These are phyloP conservation scores for Sambucus nigra DNA, from an alignment of 129 eudicot species.

Conservation along the genomic window DNA sequence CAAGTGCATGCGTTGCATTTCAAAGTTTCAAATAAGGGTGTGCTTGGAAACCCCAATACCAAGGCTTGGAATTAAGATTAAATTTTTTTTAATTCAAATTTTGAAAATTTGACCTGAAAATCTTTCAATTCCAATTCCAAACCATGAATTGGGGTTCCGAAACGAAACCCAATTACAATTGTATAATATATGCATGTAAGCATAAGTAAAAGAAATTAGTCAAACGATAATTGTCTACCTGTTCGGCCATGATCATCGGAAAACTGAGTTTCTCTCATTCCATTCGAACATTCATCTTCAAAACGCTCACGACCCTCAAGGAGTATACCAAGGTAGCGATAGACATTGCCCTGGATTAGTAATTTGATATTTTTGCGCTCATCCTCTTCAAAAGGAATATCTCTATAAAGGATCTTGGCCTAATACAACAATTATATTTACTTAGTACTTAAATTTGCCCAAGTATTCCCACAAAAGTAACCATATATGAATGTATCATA, in stretches of 20 bases:
- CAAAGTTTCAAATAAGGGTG: too few relatives aligned
- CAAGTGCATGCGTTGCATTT: too few relatives aligned
- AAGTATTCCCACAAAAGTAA: not conserved
- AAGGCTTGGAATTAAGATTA: too few relatives aligned
- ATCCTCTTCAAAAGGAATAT: constrained; percentile 65
- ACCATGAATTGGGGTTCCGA: too few relatives aligned
- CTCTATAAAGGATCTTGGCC: constrained; percentile 90
- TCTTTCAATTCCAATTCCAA: too few relatives aligned
- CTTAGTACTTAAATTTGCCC: not conserved
- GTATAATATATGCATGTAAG: not conserved
- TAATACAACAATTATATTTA: constrained; percentile 19
- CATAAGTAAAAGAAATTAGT: not conserved
- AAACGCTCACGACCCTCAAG: constrained; percentile 96
- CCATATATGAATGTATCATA: not conserved
- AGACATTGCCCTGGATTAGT: constrained; percentile 77
- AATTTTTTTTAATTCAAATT: too few relatives aligned
- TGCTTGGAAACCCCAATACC: too few relatives aligned
- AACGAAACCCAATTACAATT: not conserved
- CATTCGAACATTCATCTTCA: constrained; percentile 73
- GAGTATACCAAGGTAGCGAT: constrained; percentile 77
- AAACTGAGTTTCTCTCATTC: constrained; percentile 19
- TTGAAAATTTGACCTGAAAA: too few relatives aligned
- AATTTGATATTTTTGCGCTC: constrained; percentile 78
- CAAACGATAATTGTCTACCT: constrained; percentile 26
- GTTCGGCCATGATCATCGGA: constrained; percentile 6